These are phyloP conservation scores for Lasiosphaeriaceae sp. DNA, from an alignment of 495 filamentous ascomycete species.

Conservation along the genomic window DNA sequence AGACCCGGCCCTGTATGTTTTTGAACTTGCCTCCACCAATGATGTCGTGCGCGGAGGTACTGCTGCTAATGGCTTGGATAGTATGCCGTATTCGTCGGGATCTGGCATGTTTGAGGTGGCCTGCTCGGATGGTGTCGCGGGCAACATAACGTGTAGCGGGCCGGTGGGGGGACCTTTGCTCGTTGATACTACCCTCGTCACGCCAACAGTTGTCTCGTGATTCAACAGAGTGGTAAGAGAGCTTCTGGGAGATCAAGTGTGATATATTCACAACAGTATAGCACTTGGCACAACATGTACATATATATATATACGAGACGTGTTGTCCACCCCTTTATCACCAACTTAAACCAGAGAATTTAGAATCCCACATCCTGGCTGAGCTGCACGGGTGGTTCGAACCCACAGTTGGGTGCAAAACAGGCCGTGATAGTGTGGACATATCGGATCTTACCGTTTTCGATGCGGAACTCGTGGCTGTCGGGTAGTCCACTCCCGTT, in stretches of 20 bases:
- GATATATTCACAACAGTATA: not conserved
- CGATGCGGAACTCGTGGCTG: slow-evolving; percentile 47
- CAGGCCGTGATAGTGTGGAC: slow-evolving; percentile 43
- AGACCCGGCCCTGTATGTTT: not conserved
- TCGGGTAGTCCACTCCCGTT: slow-evolving; percentile 33
- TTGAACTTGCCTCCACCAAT: not conserved
- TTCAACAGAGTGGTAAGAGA: not conserved
- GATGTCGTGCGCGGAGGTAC: not conserved
- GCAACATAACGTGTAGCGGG: slow-evolving; percentile 7
- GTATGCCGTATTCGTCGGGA: not conserved
- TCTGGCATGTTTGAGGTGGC: slow-evolving; percentile 1
- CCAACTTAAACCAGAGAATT: not conserved
- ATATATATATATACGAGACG: too few species aligned
- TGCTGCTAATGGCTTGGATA: not conserved
- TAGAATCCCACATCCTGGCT: not conserved
- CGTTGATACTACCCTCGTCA: not conserved
- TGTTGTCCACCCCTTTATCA: too few species aligned
- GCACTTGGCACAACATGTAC: too few species aligned
- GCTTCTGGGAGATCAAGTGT: not conserved
- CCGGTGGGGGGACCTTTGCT: not conserved
- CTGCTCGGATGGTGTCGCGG: not conserved
- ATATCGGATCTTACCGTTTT: slow-evolving; percentile 43
- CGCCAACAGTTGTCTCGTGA: not conserved
- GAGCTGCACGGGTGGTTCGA: slow-evolving; percentile 9
- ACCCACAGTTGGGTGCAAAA: slow-evolving; percentile 27